phyloP scores from a whole-genome alignment of 371 early-diverging fungal species.

The Haplosporangium sp. region DNA sequence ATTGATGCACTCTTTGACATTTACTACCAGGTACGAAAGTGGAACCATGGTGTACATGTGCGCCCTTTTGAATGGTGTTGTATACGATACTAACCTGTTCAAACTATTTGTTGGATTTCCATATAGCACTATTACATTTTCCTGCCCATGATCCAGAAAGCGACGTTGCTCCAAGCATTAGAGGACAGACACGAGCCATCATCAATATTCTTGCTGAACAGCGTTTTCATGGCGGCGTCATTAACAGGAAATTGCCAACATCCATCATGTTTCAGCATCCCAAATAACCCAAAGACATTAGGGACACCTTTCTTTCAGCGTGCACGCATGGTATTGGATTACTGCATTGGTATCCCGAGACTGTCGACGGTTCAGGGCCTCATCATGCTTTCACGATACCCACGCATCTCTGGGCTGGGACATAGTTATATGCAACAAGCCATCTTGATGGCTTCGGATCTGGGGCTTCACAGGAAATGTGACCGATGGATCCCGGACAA shows the following conservation, averaged over 20 bases:
- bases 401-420: constrained; percentile 39
- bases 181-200: constrained; percentile 50
- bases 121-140: constrained; percentile 44
- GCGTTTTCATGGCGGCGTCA: constrained; percentile 44
- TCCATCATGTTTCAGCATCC: constrained; percentile 24
- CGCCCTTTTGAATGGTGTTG: no score
- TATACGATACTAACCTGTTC: no score
- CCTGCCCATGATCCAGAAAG: constrained; percentile 50
- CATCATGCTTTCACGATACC: constrained; percentile 46
- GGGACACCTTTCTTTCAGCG: constrained; percentile 51
- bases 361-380: constrained; percentile 50
- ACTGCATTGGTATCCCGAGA: constrained; percentile 48
- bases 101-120: no score
- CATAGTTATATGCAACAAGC: constrained; percentile 39
- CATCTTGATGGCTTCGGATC: constrained; percentile 37
- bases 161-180: constrained; percentile 36
- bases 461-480: constrained; percentile 51
- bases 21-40: constrained; percentile 54
- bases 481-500: constrained; percentile 53
- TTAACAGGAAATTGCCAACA: constrained; percentile 42
- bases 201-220: constrained; percentile 47
- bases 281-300: constrained; percentile 36
- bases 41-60: no score
- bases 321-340: constrained; percentile 50
- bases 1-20: constrained; percentile 49